Evolutionary conservation across 257 asterid genomes (phyloP).

Genomic region (Gentiana straminea): DNA sequence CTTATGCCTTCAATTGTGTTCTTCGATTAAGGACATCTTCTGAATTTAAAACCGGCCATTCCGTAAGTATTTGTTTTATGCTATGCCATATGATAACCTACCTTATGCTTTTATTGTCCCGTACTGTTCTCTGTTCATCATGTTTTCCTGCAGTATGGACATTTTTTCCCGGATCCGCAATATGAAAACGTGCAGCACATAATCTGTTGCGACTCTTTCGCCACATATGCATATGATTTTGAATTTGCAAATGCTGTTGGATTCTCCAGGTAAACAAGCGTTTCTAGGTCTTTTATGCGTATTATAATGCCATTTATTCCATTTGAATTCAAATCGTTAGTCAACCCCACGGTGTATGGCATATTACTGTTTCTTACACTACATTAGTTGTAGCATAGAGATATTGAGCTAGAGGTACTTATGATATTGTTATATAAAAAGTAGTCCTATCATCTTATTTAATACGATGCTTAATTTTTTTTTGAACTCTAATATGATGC

Average conservation of each 20-base stretch:
- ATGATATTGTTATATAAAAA: no score
- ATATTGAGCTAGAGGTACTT: no score
- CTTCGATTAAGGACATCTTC: conserved; percentile 86
- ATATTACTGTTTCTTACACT: no score
- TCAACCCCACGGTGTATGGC: no score
- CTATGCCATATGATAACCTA: conserved; percentile 6
- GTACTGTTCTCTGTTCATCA: conserved; percentile 13
- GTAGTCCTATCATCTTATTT: no score
- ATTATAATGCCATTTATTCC: conserved; percentile 7
- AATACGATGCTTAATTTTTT: no score
- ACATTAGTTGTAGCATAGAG: no score
- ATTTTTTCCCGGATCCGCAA: conserved; percentile 97
- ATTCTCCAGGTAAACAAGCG: conserved; percentile 63
- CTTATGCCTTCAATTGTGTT: conserved; percentile 93
- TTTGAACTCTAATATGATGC: no score
- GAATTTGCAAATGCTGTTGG: conserved; percentile 67
- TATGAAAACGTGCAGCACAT: conserved; percentile 95
- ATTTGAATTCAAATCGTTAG: no score
- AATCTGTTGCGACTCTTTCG: conserved; percentile 92
- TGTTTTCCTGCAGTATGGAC: conserved; percentile 77
- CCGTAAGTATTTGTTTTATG: conserved; percentile 38
- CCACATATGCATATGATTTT: conserved; percentile 94
- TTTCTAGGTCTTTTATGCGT: conserved; percentile 7
- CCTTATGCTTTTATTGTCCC: conserved; percentile 4
- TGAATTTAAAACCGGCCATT: conserved; percentile 78